These are phyloP conservation scores for Ailanthus altissimus DNA, from an alignment of 345 rosid species.

Conservation along the genomic window DNA sequence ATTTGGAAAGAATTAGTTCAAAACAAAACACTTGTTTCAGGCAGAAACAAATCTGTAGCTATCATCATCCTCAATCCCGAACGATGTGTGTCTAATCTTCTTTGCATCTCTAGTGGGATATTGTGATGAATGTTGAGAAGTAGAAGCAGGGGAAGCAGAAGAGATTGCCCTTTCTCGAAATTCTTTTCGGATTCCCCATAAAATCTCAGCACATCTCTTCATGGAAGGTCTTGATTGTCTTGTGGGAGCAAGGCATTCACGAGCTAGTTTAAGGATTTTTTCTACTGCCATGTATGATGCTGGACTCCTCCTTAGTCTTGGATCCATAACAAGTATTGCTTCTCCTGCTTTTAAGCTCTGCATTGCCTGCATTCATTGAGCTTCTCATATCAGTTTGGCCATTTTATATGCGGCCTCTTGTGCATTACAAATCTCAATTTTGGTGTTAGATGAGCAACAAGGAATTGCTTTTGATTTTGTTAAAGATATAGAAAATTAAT, in stretches of 20 bases:
- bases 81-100: slow-evolving; percentile 34
- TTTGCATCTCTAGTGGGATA: slow-evolving; percentile 38
- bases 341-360: slow-evolving; percentile 60
- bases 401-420: neutral
- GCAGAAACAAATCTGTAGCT: slow-evolving; percentile 50
- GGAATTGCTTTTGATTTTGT: no score
- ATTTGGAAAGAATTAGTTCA: slow-evolving; percentile 3
- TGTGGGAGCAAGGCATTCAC: slow-evolving; percentile 50
- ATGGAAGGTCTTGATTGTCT: slow-evolving; percentile 75
- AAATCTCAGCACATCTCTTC: slow-evolving; percentile 65
- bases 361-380: slow-evolving; percentile 68
- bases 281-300: slow-evolving; percentile 59
- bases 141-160: slow-evolving; percentile 29
- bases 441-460: no score
- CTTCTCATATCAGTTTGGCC: no score
- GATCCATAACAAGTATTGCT: slow-evolving; percentile 72
- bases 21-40: slow-evolving; percentile 20
- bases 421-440: neutral
- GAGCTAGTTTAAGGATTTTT: slow-evolving; percentile 67
- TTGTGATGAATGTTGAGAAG: slow-evolving; percentile 48
- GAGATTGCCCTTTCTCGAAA: slow-evolving; percentile 41
- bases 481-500: no score
- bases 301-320: slow-evolving; percentile 61
- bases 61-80: slow-evolving; percentile 49
- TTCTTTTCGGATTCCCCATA: slow-evolving; percentile 76